Evolutionary conservation across 2,329 filamentous ascomycete genomes (phyloP), one percentile per base, ranked within the genome.

Genomic region (Hypoxylon sp.): DNA sequence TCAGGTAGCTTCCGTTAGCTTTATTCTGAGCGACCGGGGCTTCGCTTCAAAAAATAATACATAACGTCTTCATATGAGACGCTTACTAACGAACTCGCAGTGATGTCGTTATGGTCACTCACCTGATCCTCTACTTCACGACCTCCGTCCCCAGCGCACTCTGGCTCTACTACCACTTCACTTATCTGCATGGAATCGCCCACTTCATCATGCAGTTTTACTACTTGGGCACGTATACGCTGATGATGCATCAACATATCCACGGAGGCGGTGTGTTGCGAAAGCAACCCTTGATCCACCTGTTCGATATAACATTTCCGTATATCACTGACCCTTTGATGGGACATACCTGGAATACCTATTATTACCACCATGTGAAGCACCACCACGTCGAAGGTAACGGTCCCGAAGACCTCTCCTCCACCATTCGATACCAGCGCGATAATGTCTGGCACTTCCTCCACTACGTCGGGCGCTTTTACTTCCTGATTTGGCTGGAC

Each of bases 221-320:
- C 77, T 94, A 90, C 75, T 87, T 90, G 58, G 92, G 92, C 6
- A 84, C 90, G 1, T 95, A 93, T 80, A 95, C 92, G 0, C 84
- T 95, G 39, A 89, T 95, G 87, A 92, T 92, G 86, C 92, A 95
- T 75, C 92, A 95, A 75, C 92, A 95, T 78, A 94, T 95, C 73
- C 92, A 95, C 77, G 89, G 89, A 83, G 86, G 89, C 50, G 92
- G 92, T 14, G 84, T 94, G 2, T 80, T 94, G 37, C 80, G 83
- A 24, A 87, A 86, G 73, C 77, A 81, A 6, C 87, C 66, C 48
- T 59, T 69, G 59, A 80, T 81, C 35, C 74, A 53, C 26, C 26
- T 85, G 31, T 79, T 94, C 65, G 92, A 95, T 75, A 76, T 80
- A 5, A 58, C 85, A 1, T 94, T 94, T 73, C 92, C 92, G 0